Percentiles rank a stretch among this genome's conserved stretches.
Conservation (phyloP, 2,329 filamentous ascomycete species). For the Aspergillus udagawae region DNA sequence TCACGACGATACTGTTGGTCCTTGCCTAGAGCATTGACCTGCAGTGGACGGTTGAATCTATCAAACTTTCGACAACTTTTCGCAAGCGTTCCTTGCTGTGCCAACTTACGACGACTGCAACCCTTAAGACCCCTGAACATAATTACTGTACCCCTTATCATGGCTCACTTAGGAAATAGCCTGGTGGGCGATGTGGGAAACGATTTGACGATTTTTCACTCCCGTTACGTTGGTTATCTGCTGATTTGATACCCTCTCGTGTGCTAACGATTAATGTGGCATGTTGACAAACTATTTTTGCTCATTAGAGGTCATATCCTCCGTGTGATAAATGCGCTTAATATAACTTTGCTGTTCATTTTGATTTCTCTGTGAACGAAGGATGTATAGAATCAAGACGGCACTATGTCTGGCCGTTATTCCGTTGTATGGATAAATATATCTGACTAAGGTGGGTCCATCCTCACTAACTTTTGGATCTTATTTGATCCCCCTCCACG, state of each 20-base stretch:
- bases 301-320: not conserved
- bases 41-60: not conserved
- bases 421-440: not conserved
- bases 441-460: not conserved
- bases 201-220: slow-evolving; percentile 4
- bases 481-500: not conserved
- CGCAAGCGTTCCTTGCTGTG: not conserved
- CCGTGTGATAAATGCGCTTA: not conserved
- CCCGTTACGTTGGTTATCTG: not conserved
- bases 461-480: not conserved
- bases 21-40: not conserved
- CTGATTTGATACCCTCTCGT: slow-evolving; percentile 5
- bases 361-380: not conserved
- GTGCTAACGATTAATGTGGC: not conserved
- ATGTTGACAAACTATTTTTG: slow-evolving; percentile 3
- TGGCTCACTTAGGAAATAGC: not conserved
- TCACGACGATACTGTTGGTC: not conserved
- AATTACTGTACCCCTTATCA: not conserved
- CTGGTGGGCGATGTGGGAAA: slow-evolving; percentile 4
- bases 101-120: not conserved
- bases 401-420: not conserved
- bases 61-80: not conserved
- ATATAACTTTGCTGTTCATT: not conserved
- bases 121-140: not conserved
- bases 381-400: no score